phyloP scores from a whole-genome alignment of 2,329 filamentous ascomycete genomes.

The Stagonosporopsis tanaceti region DNA sequence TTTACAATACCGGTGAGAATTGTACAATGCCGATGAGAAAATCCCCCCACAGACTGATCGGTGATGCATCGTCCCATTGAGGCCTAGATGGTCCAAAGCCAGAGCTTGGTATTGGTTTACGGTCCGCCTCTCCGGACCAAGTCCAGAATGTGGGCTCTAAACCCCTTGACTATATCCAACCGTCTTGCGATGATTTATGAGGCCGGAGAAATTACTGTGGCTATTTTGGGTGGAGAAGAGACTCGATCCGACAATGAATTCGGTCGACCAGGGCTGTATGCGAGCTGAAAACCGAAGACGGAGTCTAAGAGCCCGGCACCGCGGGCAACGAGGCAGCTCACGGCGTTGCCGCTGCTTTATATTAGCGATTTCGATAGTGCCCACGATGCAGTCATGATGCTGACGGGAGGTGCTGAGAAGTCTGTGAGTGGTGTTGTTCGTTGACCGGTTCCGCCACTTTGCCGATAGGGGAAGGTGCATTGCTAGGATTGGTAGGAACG shows the following conservation, averaged over 20 bases:
- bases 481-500: not conserved
- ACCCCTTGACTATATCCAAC: not conserved
- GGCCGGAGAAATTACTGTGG: constrained; percentile 4
- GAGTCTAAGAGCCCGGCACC: not conserved
- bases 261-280: not conserved
- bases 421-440: constrained; percentile 9
- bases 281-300: not conserved
- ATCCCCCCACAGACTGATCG: not conserved
- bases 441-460: constrained; percentile 15
- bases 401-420: constrained; percentile 8
- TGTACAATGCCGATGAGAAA: not conserved
- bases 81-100: not conserved
- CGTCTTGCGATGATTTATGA: not conserved
- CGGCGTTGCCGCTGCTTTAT: constrained; percentile 7
- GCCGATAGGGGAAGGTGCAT: not conserved
- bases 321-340: not conserved
- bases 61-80: not conserved
- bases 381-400: constrained; percentile 13
- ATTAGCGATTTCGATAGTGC: constrained; percentile 11
- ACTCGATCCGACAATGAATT: not conserved
- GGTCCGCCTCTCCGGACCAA: constrained; percentile 1
- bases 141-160: not conserved
- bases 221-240: constrained; percentile 4
- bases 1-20: not conserved
- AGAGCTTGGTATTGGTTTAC: not conserved